Conservation (phyloP, 2,329 filamentous ascomycete species). For the Ceratocystis harringtonii region DNA sequence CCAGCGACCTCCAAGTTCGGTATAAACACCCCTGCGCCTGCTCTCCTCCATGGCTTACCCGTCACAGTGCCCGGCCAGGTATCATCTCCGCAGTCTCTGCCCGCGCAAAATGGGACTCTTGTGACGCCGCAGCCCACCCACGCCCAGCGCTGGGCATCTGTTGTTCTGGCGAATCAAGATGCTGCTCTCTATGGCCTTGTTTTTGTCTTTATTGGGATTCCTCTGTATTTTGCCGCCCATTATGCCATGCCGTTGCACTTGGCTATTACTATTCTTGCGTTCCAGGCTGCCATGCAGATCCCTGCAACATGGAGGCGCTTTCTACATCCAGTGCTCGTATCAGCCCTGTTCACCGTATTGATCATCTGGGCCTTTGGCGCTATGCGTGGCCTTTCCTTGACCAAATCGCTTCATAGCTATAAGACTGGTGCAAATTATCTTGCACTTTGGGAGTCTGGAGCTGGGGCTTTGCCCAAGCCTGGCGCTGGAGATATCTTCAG, state of each 20-base stretch:
- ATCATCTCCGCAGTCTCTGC: slow-evolving; percentile 7
- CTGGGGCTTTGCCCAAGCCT: slow-evolving; percentile 24
- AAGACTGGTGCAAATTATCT: slow-evolving; percentile 38
- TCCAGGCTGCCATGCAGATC: slow-evolving; percentile 35
- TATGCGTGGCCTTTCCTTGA: slow-evolving; percentile 28
- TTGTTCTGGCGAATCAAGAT: slow-evolving; percentile 33
- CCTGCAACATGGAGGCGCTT: slow-evolving; percentile 35
- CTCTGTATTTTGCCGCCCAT: slow-evolving; percentile 36
- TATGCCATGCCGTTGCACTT: slow-evolving; percentile 38
- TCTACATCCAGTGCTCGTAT: slow-evolving; percentile 43
- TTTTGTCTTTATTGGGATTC: slow-evolving; percentile 37
- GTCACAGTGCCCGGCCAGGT: background rate
- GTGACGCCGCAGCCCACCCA: slow-evolving; percentile 30
- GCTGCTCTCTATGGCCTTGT: slow-evolving; percentile 30
- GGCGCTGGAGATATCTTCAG: slow-evolving; percentile 43
- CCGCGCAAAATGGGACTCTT: slow-evolving; percentile 25
- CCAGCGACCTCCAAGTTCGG: slow-evolving; percentile 18
- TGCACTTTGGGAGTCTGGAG: slow-evolving; percentile 30
- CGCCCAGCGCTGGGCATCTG: slow-evolving; percentile 35
- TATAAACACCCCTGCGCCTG: slow-evolving; percentile 21
- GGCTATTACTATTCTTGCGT: slow-evolving; percentile 35
- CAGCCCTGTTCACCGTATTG: slow-evolving; percentile 38
- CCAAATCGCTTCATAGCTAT: slow-evolving; percentile 32
- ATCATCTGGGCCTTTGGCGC: slow-evolving; percentile 39
- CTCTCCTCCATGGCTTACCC: slow-evolving; percentile 17